These are phyloP conservation scores for Hibiscus trionum DNA, from an alignment of 345 rosid genomes.

Conservation along the genomic window DNA sequence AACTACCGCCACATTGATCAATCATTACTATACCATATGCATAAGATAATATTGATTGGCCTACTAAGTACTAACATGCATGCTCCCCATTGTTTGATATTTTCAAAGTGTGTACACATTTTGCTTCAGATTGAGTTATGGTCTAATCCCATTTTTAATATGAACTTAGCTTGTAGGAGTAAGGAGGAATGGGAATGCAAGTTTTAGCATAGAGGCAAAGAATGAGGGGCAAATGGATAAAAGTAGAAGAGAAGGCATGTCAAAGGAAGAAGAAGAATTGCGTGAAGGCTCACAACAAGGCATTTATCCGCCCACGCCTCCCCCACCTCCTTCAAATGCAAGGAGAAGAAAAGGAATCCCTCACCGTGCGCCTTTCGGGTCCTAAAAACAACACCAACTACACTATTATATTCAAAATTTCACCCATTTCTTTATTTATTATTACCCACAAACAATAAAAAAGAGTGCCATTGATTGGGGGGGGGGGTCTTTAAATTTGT, in stretches of 20 bases:
- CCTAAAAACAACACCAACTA: constrained; percentile 25
- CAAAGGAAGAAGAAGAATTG: constrained; percentile 46
- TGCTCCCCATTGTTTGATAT: not conserved
- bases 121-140: too few relatives aligned
- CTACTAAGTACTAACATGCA: not conserved
- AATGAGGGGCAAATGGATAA: constrained; percentile 32
- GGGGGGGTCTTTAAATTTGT: constrained; percentile 4
- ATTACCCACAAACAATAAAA: not conserved
- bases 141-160: not conserved
- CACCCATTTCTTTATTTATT: not conserved
- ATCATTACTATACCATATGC: not conserved
- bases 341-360: constrained; percentile 91
- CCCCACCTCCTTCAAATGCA: constrained; percentile 49
- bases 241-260: constrained; percentile 26
- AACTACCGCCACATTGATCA: constrained; percentile 3
- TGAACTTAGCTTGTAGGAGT: constrained; percentile 58
- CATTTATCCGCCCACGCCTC: constrained; percentile 49
- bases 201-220: constrained; percentile 35
- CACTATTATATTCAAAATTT: not conserved
- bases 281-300: constrained; percentile 58
- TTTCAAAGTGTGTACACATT: not conserved
- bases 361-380: constrained; percentile 74
- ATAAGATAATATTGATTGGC: not conserved
- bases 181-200: constrained; percentile 56
- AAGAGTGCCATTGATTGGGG: too few relatives aligned